phyloP scores from a whole-genome alignment of 345 rosid species.

The Erucastrum elatum region DNA sequence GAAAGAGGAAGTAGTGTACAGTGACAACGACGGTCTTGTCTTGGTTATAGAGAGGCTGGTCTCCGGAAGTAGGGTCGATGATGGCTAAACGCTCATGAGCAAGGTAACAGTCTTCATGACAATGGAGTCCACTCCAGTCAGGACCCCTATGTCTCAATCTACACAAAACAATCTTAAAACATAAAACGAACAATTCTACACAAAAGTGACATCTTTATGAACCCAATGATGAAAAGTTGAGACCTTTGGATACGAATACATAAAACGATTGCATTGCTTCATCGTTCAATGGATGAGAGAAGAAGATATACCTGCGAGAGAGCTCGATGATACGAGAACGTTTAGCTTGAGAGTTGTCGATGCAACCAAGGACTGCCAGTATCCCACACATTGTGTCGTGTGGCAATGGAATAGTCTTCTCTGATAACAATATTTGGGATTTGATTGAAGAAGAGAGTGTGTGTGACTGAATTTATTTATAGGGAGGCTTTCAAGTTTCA shows the following conservation, averaged over 20 bases:
- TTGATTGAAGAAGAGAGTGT: constrained; percentile 7
- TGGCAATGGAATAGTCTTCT: neutral
- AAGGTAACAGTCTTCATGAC: constrained; percentile 60
- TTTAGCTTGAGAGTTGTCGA: constrained; percentile 69
- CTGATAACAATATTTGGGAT: neutral
- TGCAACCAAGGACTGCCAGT: constrained; percentile 76
- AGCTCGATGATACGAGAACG: constrained; percentile 83
- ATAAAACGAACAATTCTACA: neutral
- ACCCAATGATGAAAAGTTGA: neutral
- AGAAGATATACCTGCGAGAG: constrained; percentile 65
- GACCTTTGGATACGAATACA: neutral
- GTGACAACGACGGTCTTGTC: constrained; percentile 73
- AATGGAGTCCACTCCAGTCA: constrained; percentile 80
- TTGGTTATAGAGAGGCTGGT: constrained; percentile 80
- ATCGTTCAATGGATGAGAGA: neutral
- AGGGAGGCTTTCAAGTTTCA: constrained; percentile 31
- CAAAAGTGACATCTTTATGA: constrained; percentile 6
- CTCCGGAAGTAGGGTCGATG: constrained; percentile 80
- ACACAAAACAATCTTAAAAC: constrained; percentile 10
- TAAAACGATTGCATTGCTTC: neutral
- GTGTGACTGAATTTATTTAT: constrained; percentile 16
- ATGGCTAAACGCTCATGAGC: constrained; percentile 82
- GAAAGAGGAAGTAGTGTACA: constrained; percentile 39
- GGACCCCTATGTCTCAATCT: constrained; percentile 82
- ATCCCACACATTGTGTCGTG: constrained; percentile 72